These are phyloP conservation scores for Dactylis glomerata DNA, from an alignment of 176 grass and related monocot species.

Conservation along the genomic window DNA sequence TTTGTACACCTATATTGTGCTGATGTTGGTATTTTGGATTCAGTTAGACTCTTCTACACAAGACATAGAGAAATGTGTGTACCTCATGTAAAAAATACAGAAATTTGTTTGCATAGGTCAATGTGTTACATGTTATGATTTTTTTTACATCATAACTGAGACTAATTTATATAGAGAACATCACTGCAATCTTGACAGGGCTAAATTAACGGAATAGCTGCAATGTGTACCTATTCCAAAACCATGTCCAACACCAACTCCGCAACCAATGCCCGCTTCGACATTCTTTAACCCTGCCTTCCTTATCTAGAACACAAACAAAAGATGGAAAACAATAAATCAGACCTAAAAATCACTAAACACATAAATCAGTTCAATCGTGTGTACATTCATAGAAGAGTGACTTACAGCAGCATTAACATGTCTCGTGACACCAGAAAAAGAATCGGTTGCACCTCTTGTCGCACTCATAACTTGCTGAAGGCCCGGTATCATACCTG, in stretches of 20 bases:
- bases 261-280: conserved; percentile 88
- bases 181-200: not conserved
- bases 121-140: too few relatives aligned
- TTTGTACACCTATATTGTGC: too few relatives aligned
- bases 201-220: conserved; percentile 10
- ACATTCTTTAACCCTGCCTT: conserved; percentile 72
- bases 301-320: conserved; percentile 54
- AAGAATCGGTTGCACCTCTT: conserved; percentile 83
- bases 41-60: too few relatives aligned
- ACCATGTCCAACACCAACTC: conserved; percentile 84
- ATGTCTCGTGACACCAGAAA: conserved; percentile 80
- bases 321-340: not conserved
- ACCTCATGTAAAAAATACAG: too few relatives aligned
- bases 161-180: not conserved
- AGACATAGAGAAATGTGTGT: too few relatives aligned
- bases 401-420: conserved; percentile 72
- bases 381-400: not conserved
- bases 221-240: conserved; percentile 80
- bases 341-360: not conserved
- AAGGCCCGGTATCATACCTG: conserved; percentile 82
- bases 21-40: too few relatives aligned
- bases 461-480: conserved; percentile 89
- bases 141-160: not conserved
- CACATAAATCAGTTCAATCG: conserved; percentile 9
- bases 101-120: too few relatives aligned